Evolutionary conservation across 176 grass and related monocot genomes (phyloP).

Genomic region (Saccharum spontaneum): DNA sequence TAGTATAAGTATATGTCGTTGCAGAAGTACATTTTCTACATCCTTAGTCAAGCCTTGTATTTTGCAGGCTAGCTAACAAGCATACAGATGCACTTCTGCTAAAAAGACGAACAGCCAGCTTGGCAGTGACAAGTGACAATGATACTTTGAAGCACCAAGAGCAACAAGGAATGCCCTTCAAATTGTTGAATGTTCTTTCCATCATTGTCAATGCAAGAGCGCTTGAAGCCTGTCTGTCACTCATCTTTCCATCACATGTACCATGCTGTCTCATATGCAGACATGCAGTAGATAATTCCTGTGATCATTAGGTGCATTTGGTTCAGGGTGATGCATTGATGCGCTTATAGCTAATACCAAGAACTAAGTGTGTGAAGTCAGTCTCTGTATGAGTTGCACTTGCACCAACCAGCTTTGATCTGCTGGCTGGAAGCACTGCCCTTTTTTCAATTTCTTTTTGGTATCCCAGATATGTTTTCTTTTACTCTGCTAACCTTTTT

Average conservation of each 20-base stretch:
- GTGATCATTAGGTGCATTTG: not conserved
- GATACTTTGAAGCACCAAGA: not conserved
- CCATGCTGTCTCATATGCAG: not conserved
- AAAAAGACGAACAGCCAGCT: not conserved
- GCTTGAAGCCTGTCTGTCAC: not conserved
- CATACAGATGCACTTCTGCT: not conserved
- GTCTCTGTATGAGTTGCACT: too few species aligned
- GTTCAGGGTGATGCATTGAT: not conserved
- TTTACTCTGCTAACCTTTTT: too few species aligned
- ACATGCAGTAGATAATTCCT: not conserved
- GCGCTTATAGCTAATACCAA: not conserved
- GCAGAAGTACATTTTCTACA: too few species aligned
- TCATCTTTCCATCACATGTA: not conserved
- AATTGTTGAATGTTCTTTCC: not conserved
- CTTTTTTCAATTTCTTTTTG: too few species aligned
- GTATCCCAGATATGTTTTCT: too few species aligned
- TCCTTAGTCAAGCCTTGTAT: not conserved
- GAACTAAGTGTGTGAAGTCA: not conserved
- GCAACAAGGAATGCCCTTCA: not conserved
- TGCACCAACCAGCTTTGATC: too few species aligned
- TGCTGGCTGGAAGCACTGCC: too few species aligned
- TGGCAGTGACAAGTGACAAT: not conserved
- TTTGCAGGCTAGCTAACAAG: not conserved
- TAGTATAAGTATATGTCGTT: too few species aligned
- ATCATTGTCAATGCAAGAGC: not conserved